Percentiles rank a stretch among this genome's conserved stretches.
phyloP scores from a whole-genome alignment of 495 filamentous ascomycete species.

The Neohortaea acidophila region DNA sequence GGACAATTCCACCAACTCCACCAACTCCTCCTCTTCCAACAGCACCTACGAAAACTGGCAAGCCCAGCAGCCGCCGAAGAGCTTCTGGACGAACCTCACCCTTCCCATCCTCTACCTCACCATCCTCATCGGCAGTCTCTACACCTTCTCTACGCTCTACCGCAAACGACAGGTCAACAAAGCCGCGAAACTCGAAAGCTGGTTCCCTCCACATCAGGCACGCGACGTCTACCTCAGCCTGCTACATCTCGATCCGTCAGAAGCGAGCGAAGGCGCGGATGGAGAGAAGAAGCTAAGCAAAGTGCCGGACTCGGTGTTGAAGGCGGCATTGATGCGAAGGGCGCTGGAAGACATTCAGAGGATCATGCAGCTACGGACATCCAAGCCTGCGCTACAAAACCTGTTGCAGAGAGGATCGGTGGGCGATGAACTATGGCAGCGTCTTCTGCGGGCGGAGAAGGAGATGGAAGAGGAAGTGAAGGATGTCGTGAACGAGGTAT shows the following conservation, averaged over 20 bases:
- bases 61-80: conserved; percentile 5
- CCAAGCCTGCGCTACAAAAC: conserved; percentile 70
- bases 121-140: conserved; percentile 72
- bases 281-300: conserved; percentile 51
- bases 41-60: conserved; percentile 11
- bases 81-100: conserved; percentile 55
- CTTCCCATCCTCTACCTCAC: conserved; percentile 76
- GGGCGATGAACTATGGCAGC: conserved; percentile 91
- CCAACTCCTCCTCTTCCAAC: conserved; percentile 7
- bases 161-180: conserved; percentile 80
- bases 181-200: conserved; percentile 69
- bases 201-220: conserved; percentile 80
- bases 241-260: conserved; percentile 58
- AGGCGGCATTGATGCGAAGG: conserved; percentile 78
- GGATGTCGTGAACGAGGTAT: conserved; percentile 84
- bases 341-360: conserved; percentile 84
- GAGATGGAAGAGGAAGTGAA: conserved; percentile 92
- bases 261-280: conserved; percentile 25
- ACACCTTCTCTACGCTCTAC: conserved; percentile 83
- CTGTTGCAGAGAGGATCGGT: conserved; percentile 81
- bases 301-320: conserved; percentile 71
- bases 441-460: conserved; percentile 80
- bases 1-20: conserved; percentile 9
- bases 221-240: conserved; percentile 90
- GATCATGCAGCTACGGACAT: conserved; percentile 66